Evolutionary conservation across 129 eudicot species (phyloP).

Genomic region (Tagetes patula): DNA sequence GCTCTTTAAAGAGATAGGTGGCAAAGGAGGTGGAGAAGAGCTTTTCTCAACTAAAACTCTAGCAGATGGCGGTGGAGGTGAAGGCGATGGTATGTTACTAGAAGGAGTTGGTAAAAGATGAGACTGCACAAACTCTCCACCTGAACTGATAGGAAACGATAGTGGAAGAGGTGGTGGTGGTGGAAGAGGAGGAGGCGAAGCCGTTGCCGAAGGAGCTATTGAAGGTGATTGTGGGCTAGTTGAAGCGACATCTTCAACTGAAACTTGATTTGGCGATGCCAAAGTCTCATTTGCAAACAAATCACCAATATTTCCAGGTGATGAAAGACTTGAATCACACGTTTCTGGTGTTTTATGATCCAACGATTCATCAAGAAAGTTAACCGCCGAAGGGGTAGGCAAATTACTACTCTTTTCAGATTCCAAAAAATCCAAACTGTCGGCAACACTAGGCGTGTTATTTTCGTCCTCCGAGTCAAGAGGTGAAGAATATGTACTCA

Average conservation of each 20-base stretch:
- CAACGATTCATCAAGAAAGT: slow-evolving; percentile 49
- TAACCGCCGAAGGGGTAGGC: slow-evolving; percentile 36
- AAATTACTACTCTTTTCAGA: slow-evolving; percentile 55
- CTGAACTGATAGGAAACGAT: slow-evolving; percentile 13
- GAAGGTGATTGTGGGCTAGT: slow-evolving; percentile 31
- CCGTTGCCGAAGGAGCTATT: slow-evolving; percentile 21
- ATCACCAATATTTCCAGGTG: slow-evolving; percentile 32
- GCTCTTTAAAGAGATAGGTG: slow-evolving; percentile 25
- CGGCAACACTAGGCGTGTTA: slow-evolving; percentile 84
- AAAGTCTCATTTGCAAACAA: slow-evolving; percentile 29
- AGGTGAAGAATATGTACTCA: slow-evolving; percentile 72
- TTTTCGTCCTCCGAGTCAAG: slow-evolving; percentile 91
- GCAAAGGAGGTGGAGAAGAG: slow-evolving; percentile 38
- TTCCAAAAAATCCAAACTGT: slow-evolving; percentile 84
- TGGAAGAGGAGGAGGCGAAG: slow-evolving; percentile 26
- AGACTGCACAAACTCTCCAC: slow-evolving; percentile 21
- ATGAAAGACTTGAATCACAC: slow-evolving; percentile 37
- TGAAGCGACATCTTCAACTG: slow-evolving; percentile 17
- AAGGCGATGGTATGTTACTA: slow-evolving; percentile 11
- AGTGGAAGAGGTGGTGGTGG: slow-evolving; percentile 27
- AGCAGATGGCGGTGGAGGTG: slow-evolving; percentile 20
- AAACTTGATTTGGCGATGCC: slow-evolving; percentile 32
- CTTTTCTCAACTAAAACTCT: neutral
- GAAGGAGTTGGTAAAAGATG: slow-evolving; percentile 31
- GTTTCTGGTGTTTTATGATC: slow-evolving; percentile 29